A percentile compares a stretch with the other conserved stretches of the same genome.
Evolutionary conservation across 1,284 basidiomycete genomes (phyloP).

Genomic region (Irpex lacteus): DNA sequence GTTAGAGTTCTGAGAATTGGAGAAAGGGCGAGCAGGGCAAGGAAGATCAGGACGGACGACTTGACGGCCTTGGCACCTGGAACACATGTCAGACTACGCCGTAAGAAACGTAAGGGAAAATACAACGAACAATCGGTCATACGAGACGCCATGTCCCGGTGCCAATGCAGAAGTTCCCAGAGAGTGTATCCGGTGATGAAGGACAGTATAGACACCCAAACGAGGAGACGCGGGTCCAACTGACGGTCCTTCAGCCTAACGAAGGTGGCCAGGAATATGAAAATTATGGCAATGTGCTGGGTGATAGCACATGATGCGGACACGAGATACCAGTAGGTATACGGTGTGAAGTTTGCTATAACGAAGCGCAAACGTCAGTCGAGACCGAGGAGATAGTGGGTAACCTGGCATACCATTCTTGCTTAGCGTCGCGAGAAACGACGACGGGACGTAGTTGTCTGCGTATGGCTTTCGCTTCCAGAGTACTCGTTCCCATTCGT

Average conservation of each 20-base stretch:
- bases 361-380: constrained; percentile 22
- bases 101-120: not conserved
- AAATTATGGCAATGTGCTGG: constrained; percentile 82
- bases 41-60: constrained; percentile 81
- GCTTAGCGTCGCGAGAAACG: constrained; percentile 77
- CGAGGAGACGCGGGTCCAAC: constrained; percentile 67
- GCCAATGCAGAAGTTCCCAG: constrained; percentile 58
- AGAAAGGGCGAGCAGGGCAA: constrained; percentile 85
- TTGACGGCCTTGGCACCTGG: constrained; percentile 67
- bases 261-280: constrained; percentile 83
- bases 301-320: constrained; percentile 75
- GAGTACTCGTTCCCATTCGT: constrained; percentile 77
- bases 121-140: constrained; percentile 31
- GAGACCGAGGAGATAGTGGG: constrained; percentile 7
- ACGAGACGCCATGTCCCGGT: constrained; percentile 10
- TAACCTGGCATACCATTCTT: constrained; percentile 64
- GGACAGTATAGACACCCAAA: constrained; percentile 61
- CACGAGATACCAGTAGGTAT: constrained; percentile 74
- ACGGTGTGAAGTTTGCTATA: constrained; percentile 72
- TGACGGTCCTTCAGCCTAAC: constrained; percentile 61
- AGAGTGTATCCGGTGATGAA: constrained; percentile 60
- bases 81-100: constrained; percentile 2
- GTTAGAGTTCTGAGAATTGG: constrained; percentile 92
- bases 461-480: constrained; percentile 79
- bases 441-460: constrained; percentile 82